These are phyloP conservation scores for Phylloporus sp. DNA, from an alignment of 768 basidiomycete species.

Conservation along the genomic window DNA sequence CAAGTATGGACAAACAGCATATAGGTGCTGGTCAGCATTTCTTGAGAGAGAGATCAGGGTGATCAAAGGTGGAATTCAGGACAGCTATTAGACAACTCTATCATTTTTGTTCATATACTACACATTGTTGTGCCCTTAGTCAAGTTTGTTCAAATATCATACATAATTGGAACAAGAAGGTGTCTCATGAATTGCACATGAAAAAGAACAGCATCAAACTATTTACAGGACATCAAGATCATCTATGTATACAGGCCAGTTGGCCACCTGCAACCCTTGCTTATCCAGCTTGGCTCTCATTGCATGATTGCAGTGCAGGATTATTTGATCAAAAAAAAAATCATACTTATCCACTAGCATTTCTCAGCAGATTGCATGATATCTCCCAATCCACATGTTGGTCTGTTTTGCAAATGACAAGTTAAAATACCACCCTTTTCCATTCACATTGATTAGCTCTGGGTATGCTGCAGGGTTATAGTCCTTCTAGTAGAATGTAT, in stretches of 20 bases:
- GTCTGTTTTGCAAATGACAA: conserved; percentile 34
- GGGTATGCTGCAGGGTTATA: conserved; percentile 28
- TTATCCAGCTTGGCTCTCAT: not conserved
- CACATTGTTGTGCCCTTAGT: no score
- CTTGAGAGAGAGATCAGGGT: not conserved
- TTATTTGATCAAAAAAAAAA: conserved; percentile 38
- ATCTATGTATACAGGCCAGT: conserved; percentile 2
- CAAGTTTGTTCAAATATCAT: no score
- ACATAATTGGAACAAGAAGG: no score
- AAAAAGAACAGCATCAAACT: no score
- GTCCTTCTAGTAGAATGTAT: conserved; percentile 23
- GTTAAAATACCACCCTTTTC: conserved; percentile 32
- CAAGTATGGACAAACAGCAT: not conserved
- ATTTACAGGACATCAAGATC: no score
- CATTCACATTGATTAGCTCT: conserved; percentile 25
- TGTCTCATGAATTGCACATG: no score
- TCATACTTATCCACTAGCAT: conserved; percentile 29
- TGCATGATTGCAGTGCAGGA: conserved; percentile 20
- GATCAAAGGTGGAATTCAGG: not conserved
- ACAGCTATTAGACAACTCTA: not conserved
- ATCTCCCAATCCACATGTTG: conserved; percentile 37
- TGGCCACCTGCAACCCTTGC: not conserved
- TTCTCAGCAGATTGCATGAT: conserved; percentile 30
- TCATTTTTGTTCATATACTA: no score
- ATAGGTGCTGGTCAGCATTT: not conserved